Percentiles rank a stretch among this genome's conserved stretches.
These are phyloP conservation scores for Striga asiatica DNA, from an alignment of 257 asterid species.

Conservation along the genomic window DNA sequence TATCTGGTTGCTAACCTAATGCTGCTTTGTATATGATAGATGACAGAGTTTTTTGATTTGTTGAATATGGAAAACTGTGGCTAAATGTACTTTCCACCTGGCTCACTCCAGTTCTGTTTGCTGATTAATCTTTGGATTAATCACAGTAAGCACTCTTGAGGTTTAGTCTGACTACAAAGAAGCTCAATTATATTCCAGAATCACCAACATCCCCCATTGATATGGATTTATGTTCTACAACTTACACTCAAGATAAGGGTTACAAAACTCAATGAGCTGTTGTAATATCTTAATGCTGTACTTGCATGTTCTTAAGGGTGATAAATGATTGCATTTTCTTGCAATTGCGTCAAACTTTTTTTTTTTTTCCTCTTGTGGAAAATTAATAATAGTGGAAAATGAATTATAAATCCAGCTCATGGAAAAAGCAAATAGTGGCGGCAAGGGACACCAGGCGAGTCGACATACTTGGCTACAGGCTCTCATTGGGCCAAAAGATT, in stretches of 20 bases:
- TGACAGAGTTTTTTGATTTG: not conserved
- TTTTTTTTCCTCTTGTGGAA: no score
- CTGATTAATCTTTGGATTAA: not conserved
- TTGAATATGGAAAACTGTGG: not conserved
- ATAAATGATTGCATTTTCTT: no score
- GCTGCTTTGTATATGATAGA: not conserved
- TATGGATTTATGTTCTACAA: no score
- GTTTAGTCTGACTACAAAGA: not conserved
- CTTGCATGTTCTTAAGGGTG: no score
- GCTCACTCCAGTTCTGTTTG: not conserved
- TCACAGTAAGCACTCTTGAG: not conserved
- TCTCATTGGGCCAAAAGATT: conserved; percentile 60
- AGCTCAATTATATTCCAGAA: not conserved
- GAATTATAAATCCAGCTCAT: conserved; percentile 48
- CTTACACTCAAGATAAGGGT: no score
- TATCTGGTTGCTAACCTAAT: not conserved
- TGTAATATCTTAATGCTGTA: no score
- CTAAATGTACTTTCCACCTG: not conserved
- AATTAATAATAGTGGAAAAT: no score
- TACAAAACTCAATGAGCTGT: not conserved
- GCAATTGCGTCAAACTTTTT: no score
- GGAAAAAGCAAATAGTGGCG: conserved; percentile 69
- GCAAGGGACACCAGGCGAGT: conserved; percentile 80
- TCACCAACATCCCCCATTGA: not conserved
- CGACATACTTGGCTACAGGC: conserved; percentile 61